These are phyloP conservation scores for Rhizopogon salebrosus DNA, from an alignment of 768 basidiomycete species.

Conservation along the genomic window DNA sequence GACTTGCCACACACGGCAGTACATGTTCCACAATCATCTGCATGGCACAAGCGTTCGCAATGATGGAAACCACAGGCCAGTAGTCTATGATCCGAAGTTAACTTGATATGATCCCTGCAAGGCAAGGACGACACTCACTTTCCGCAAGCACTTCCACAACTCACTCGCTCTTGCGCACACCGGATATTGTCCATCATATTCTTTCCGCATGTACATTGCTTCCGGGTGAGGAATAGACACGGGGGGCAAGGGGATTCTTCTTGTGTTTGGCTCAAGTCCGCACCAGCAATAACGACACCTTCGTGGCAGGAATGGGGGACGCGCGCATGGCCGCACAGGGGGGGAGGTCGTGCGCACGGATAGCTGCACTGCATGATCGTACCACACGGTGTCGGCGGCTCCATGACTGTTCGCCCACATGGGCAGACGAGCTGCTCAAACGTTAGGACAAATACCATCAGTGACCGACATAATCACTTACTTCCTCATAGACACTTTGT, in stretches of 20 bases:
- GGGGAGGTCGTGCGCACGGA: constrained; percentile 69
- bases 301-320: constrained; percentile 82
- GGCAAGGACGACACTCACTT: constrained; percentile 40
- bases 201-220: constrained; percentile 88
- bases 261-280: constrained; percentile 1
- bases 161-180: constrained; percentile 77
- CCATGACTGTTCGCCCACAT: constrained; percentile 82
- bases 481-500: constrained; percentile 90
- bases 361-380: constrained; percentile 72
- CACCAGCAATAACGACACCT: constrained; percentile 33
- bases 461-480: constrained; percentile 23
- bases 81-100: constrained; percentile 33
- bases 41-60: constrained; percentile 81
- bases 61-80: constrained; percentile 86
- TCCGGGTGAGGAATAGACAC: constrained; percentile 75
- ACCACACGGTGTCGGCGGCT: constrained; percentile 88
- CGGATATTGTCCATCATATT: constrained; percentile 70
- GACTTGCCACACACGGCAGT: constrained; percentile 78
- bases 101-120: neutral
- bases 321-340: constrained; percentile 78
- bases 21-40: constrained; percentile 76
- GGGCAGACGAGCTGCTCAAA: constrained; percentile 59
- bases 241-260: constrained; percentile 61
- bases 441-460: neutral
- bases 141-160: constrained; percentile 79